Evolutionary conservation across 495 filamentous ascomycete genomes (phyloP), one percentile per base, ranked within the genome.

Genomic region (Cercophora sp.): DNA sequence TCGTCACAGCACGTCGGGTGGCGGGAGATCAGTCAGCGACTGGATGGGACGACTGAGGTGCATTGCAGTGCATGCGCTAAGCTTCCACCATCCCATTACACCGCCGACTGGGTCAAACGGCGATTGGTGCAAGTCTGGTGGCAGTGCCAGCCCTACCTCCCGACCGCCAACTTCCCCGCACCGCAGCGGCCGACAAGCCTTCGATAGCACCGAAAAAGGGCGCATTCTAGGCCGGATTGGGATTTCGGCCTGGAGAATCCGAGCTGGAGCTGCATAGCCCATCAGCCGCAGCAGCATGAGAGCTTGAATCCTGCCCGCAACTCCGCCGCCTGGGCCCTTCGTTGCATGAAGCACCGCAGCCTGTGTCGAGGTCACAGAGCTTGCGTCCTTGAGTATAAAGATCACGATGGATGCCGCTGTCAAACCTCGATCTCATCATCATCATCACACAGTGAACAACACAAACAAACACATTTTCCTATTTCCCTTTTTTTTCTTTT

Each of bases 121-220:
- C 29, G 13, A 39, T 39, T 39, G 36, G 36, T 39, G 36, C 10
- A 19, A 13, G 36, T 20, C 8, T 20, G 8, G 36, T 39, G 43
- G 43, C 43, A 18, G 43, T 47, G 43, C 26, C 27, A 47, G 43
- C 43, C 43, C 43, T 47, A 47, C 43, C 19, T 18, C 8, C 36
- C 22, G 15, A 39, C 22, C 36, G 36, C 36, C 16, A 39, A 19
- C 36, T 39, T 19, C 36, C 36, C 36, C 36, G 36, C 36, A 39
- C 16, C 36, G 36, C 36, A 8, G 36, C n/a, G 5, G 4, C 36
- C 36, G 32, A 11, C n/a, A n/a, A 29, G 43, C 26, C 43, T 26
- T 16, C 42, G 13, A 22, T 27, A 11, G 20, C 24, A 6, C 18
- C 6, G 9, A 24, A 19, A 25, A n/a, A 8, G 8, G 15, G 18